Percentiles rank a stretch among this genome's conserved stretches.
Conservation (phyloP, 129 eudicot genomes). For the Artemisia annua region DNA sequence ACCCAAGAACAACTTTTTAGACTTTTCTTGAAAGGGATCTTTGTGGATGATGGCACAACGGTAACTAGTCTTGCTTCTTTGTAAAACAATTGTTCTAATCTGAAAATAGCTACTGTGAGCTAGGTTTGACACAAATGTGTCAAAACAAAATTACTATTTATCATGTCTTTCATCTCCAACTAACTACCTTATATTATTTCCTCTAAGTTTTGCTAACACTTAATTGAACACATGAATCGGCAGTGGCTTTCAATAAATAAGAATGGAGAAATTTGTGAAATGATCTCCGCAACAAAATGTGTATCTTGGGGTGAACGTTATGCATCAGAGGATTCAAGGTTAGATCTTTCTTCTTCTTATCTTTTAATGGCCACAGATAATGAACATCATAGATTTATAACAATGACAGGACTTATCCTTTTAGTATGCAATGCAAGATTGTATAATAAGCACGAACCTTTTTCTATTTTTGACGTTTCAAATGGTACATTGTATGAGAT, state of each 20-base stretch:
- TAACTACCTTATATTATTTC: neutral
- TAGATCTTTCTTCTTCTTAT: neutral
- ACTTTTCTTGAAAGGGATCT: conserved; percentile 12
- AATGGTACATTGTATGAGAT: no score
- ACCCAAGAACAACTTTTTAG: conserved; percentile 3
- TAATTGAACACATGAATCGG: neutral
- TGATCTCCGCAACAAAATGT: conserved; percentile 23
- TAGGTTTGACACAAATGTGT: no score
- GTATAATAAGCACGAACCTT: no score
- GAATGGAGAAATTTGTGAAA: conserved; percentile 17
- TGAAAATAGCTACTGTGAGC: no score
- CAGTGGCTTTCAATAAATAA: conserved; percentile 24
- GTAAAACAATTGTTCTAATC: no score
- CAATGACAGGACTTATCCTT: neutral
- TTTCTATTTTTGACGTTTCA: no score
- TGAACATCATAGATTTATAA: neutral
- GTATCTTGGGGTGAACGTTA: conserved; percentile 18
- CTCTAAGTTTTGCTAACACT: neutral
- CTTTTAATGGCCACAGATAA: neutral
- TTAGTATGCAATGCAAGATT: no score
- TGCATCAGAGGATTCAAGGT: conserved; percentile 13
- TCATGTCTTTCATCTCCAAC: no score
- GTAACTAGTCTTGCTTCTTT: neutral
- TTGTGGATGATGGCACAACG: conserved; percentile 19
- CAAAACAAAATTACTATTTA: no score